Evolutionary conservation across 169 alveolate genomes (phyloP).

Genomic region (Babesia caballi): DNA sequence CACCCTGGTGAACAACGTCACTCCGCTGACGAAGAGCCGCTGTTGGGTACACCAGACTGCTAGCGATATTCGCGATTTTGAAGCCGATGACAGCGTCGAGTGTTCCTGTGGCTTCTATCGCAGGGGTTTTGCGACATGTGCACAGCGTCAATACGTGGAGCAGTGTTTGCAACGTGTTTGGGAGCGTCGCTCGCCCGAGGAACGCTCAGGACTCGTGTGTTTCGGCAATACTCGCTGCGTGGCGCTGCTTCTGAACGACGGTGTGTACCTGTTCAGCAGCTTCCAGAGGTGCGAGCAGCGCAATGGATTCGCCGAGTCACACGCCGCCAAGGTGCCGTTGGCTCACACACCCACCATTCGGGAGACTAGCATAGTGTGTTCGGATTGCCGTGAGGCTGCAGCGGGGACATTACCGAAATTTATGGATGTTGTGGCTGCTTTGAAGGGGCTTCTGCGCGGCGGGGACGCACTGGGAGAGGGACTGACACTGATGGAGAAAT

Average conservation of each 20-base stretch:
- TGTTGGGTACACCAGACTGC: constrained; percentile 66
- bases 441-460: constrained; percentile 26
- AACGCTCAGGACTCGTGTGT: background rate
- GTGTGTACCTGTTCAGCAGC: constrained; percentile 17
- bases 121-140: constrained; percentile 12
- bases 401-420: background rate
- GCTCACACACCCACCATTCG: background rate
- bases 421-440: constrained; percentile 1
- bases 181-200: background rate
- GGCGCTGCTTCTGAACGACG: constrained; percentile 1
- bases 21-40: constrained; percentile 5
- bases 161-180: background rate
- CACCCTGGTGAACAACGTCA: constrained; percentile 39
- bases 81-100: background rate
- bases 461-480: constrained; percentile 44
- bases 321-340: background rate
- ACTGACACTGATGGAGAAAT: constrained; percentile 41
- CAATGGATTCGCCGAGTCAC: background rate
- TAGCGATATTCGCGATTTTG: constrained; percentile 14
- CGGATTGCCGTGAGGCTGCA: background rate
- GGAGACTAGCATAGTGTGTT: background rate
- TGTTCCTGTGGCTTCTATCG: constrained; percentile 27
- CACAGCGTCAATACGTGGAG: constrained; percentile 12
- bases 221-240: constrained; percentile 22
- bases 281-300: constrained; percentile 4